Evolutionary conservation across 2,329 filamentous ascomycete genomes (phyloP).

Genomic region (Alternaria longipes): DNA sequence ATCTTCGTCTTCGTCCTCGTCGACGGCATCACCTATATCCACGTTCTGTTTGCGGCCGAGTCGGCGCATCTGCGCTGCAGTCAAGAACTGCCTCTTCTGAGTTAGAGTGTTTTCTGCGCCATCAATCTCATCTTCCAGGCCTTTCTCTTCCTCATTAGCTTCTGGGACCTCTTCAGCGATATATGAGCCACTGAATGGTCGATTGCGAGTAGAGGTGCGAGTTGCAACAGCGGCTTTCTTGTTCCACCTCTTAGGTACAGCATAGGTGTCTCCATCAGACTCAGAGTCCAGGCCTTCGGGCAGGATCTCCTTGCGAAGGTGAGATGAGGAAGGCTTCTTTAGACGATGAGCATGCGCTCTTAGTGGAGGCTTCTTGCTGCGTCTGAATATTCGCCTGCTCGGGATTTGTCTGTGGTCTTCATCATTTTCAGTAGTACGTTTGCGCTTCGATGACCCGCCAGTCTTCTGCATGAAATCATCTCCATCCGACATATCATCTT

Average conservation of each 20-base stretch:
- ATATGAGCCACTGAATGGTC: conserved; percentile 2
- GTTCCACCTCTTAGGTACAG: conserved; percentile 6
- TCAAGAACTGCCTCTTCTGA: neutral
- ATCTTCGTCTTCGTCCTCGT: neutral
- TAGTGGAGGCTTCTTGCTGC: neutral
- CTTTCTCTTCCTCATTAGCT: conserved; percentile 4
- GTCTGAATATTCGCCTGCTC: neutral
- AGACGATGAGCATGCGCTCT: neutral
- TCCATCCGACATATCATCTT: neutral
- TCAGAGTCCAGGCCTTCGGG: conserved; percentile 10
- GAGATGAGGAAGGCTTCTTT: neutral
- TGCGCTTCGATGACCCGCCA: neutral
- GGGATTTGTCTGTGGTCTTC: neutral
- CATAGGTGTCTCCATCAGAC: conserved; percentile 16
- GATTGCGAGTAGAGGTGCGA: conserved; percentile 10
- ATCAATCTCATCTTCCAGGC: neutral
- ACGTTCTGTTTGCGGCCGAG: neutral
- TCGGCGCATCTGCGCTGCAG: neutral
- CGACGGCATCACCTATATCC: neutral
- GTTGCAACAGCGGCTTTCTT: neutral
- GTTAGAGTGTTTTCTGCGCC: neutral
- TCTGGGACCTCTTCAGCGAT: neutral
- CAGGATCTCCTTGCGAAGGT: neutral
- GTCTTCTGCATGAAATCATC: neutral
- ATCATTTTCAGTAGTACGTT: neutral